Evolutionary conservation across 179 eudicot species (phyloP).

Genomic region (Vitellaria paradoxa): DNA sequence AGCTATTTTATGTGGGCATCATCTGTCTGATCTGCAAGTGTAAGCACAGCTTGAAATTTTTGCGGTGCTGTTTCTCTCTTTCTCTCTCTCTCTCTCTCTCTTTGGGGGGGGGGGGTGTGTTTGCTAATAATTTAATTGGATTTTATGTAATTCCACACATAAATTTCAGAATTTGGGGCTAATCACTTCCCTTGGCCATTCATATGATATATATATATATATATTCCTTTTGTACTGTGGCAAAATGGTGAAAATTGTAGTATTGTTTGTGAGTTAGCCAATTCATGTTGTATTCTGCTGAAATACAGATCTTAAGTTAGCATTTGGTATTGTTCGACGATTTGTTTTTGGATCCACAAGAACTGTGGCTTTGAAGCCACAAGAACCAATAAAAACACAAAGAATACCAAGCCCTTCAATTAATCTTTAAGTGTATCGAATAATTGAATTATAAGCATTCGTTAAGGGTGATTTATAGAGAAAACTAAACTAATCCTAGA

Average conservation of each 20-base stretch:
- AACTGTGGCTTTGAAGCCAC: too few species aligned
- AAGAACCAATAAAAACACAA: too few species aligned
- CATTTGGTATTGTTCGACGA: neutral
- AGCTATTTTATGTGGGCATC: neutral
- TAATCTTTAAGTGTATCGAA: too few species aligned
- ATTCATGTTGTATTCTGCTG: neutral
- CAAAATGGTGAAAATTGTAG: neutral
- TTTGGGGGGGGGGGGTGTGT: too few species aligned
- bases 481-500: too few species aligned
- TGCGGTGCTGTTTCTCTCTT: neutral
- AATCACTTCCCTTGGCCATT: conserved; percentile 2
- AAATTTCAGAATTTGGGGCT: conserved; percentile 8
- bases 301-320: neutral
- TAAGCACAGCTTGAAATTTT: neutral
- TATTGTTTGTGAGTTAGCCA: neutral
- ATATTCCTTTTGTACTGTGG: neutral
- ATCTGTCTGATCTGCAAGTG: conserved; percentile 8
- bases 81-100: neutral
- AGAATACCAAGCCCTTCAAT: too few species aligned
- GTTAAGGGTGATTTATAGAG: too few species aligned
- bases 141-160: conserved; percentile 10
- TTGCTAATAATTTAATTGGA: conserved; percentile 8
- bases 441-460: too few species aligned
- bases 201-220: neutral
- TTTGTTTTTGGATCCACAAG: too few species aligned